Conservation (phyloP, 2,329 filamentous ascomycete genomes). For the Xylariaceae sp. region DNA sequence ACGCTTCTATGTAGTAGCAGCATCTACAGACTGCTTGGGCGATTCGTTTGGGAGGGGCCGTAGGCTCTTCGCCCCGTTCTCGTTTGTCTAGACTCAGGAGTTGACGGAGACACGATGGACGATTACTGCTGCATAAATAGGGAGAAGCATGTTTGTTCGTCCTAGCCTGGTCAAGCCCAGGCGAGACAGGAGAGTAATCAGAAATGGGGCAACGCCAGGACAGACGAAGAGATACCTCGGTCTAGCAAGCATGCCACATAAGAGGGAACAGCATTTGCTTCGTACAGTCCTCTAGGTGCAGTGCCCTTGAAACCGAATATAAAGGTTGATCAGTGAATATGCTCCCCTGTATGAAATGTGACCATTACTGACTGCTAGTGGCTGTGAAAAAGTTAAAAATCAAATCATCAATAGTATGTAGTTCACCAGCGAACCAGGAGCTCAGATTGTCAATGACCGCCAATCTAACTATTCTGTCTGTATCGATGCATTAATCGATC, state of each 20-base stretch:
- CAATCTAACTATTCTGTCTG: too few relatives aligned
- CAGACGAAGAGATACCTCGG: conserved; percentile 12
- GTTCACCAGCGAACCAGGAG: too few relatives aligned
- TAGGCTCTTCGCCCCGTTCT: conserved; percentile 19
- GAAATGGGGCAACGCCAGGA: conserved; percentile 7
- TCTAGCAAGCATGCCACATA: background rate
- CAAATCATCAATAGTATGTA: too few relatives aligned
- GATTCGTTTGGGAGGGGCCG: conserved; percentile 16
- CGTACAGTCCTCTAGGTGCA: conserved; percentile 9
- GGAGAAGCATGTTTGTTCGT: conserved; percentile 5
- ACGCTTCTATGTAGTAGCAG: conserved; percentile 16
- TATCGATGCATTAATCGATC: too few relatives aligned
- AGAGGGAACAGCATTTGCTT: conserved; percentile 1
- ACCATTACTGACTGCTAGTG: too few relatives aligned
- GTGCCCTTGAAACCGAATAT: conserved; percentile 3
- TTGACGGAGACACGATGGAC: conserved; percentile 5
- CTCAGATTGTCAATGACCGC: too few relatives aligned
- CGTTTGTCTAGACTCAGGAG: conserved; percentile 27
- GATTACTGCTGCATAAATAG: conserved; percentile 16
- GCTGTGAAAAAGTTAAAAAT: too few relatives aligned
- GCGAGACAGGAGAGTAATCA: conserved; percentile 5
- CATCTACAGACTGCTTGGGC: conserved; percentile 21
- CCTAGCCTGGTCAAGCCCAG: background rate
- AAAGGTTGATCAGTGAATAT: conserved; percentile 13
- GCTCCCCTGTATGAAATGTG: background rate